Conservation (phyloP, 2,329 filamentous ascomycete genomes). For the Xylariaceae sp. region DNA sequence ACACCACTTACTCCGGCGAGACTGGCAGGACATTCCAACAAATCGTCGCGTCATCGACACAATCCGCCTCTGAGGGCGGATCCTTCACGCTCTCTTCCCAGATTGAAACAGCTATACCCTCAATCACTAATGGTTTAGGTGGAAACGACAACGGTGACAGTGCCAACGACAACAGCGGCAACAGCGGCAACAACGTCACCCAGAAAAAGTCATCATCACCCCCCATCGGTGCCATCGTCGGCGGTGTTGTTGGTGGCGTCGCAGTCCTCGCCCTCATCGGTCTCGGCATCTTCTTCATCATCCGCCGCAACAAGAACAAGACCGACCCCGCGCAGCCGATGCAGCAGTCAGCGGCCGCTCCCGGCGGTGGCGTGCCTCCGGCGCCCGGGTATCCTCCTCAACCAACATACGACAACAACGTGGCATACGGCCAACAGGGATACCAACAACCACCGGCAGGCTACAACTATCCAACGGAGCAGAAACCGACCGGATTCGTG, state of each 20-base stretch:
- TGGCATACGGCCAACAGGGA: slow-evolving; percentile 19
- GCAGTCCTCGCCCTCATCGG: slow-evolving; percentile 38
- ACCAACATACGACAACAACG: no score
- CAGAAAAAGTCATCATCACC: slow-evolving; percentile 21
- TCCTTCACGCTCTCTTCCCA: slow-evolving; percentile 5
- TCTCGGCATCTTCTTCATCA: slow-evolving; percentile 37
- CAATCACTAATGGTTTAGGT: slow-evolving; percentile 1
- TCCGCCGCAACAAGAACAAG: slow-evolving; percentile 34
- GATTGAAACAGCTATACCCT: slow-evolving; percentile 8
- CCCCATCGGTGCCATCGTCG: slow-evolving; percentile 40
- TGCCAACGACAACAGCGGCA: neutral
- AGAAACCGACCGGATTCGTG: slow-evolving; percentile 27
- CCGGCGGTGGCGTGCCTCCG: neutral
- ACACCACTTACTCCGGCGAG: slow-evolving; percentile 40
- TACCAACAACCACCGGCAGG: slow-evolving; percentile 16
- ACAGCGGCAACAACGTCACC: neutral
- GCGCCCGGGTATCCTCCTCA: slow-evolving; percentile 19
- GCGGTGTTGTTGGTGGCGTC: slow-evolving; percentile 44
- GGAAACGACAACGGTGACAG: neutral
- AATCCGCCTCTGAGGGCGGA: slow-evolving; percentile 1
- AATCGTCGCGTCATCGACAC: slow-evolving; percentile 12
- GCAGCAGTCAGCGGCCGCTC: slow-evolving; percentile 13
- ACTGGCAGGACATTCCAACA: slow-evolving; percentile 30
- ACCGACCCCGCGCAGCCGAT: slow-evolving; percentile 12
- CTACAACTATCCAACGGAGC: slow-evolving; percentile 20